phyloP scores from a whole-genome alignment of 352 stramenopile genomes.

The Globisporangium recalcitrans region DNA sequence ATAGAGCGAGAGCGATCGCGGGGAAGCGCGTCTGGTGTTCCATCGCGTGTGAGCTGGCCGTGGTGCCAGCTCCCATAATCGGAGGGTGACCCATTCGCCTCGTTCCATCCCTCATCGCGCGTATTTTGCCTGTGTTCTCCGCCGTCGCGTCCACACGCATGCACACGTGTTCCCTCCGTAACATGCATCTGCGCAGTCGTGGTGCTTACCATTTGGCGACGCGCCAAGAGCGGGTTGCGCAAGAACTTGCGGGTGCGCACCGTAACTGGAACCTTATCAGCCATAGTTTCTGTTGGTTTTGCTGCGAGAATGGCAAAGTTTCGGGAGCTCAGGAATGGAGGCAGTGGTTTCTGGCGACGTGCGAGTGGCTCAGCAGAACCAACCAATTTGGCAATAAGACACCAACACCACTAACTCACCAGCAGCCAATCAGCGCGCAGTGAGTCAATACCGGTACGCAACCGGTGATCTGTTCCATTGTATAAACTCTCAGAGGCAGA shows the following conservation, averaged over 20 bases:
- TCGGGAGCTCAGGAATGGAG: constrained; percentile 12
- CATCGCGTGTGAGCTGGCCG: not conserved
- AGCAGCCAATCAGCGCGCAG: constrained; percentile 38
- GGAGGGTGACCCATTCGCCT: not conserved
- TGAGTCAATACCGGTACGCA: not conserved
- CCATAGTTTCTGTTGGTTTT: constrained; percentile 81
- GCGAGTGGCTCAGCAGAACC: constrained; percentile 46
- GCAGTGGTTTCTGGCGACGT: not conserved
- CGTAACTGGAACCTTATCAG: constrained; percentile 93
- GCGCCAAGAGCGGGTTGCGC: constrained; percentile 95
- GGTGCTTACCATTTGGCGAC: constrained; percentile 94
- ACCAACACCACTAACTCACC: constrained; percentile 20
- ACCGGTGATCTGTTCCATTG: not conserved
- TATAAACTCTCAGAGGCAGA: constrained; percentile 1
- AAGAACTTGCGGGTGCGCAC: constrained; percentile 99
- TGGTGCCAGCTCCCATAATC: not conserved
- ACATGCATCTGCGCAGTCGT: not conserved
- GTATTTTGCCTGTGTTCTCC: not conserved
- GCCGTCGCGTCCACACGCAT: not conserved
- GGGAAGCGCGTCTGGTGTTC: not conserved
- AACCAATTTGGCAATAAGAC: constrained; percentile 59
- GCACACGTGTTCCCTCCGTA: not conserved
- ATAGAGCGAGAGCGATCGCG: not conserved
- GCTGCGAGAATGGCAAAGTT: constrained; percentile 41
- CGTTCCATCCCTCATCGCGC: not conserved